phyloP scores from a whole-genome alignment of 331 rosid genomes.

The Malus hybrid region DNA sequence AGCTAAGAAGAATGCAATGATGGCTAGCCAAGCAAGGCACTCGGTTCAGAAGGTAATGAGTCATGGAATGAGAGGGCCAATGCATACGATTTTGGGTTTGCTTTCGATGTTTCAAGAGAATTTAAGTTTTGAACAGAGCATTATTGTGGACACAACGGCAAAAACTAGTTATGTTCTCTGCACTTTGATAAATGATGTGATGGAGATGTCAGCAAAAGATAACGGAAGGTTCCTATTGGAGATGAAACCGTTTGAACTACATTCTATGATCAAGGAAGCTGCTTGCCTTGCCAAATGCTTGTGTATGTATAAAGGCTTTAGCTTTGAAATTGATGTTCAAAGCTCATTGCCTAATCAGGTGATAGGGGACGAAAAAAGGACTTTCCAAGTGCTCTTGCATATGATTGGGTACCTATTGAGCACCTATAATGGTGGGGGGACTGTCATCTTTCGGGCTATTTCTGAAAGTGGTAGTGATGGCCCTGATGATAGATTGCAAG shows the following conservation, averaged over 20 bases:
- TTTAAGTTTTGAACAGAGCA: slow-evolving; percentile 39
- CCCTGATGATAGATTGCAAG: slow-evolving; percentile 34
- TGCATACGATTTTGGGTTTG: slow-evolving; percentile 72
- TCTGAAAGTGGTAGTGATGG: slow-evolving; percentile 25
- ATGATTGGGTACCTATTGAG: slow-evolving; percentile 63
- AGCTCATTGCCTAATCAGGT: slow-evolving; percentile 60
- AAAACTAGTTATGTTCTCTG: slow-evolving; percentile 62
- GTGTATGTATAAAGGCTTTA: slow-evolving; percentile 53
- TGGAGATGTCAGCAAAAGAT: slow-evolving; percentile 58
- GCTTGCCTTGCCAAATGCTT: slow-evolving; percentile 65
- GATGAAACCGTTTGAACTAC: slow-evolving; percentile 55
- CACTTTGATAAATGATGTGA: slow-evolving; percentile 58
- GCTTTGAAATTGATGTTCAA: slow-evolving; percentile 48
- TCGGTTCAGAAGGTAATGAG: slow-evolving; percentile 78
- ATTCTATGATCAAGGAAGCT: slow-evolving; percentile 61
- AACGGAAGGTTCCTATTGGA: slow-evolving; percentile 46
- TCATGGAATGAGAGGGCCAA: slow-evolving; percentile 74
- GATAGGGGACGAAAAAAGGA: slow-evolving; percentile 69
- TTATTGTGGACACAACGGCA: slow-evolving; percentile 50
- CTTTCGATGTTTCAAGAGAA: slow-evolving; percentile 51
- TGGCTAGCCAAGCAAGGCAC: slow-evolving; percentile 75
- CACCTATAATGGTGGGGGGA: slow-evolving; percentile 36
- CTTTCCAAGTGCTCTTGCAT: slow-evolving; percentile 71
- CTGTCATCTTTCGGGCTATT: slow-evolving; percentile 41
- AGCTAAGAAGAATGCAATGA: slow-evolving; percentile 63